Percentiles rank a stretch among this genome's conserved stretches.
These are phyloP conservation scores for Graphilbum fragrans DNA, from an alignment of 2,329 filamentous ascomycete species.

Conservation along the genomic window DNA sequence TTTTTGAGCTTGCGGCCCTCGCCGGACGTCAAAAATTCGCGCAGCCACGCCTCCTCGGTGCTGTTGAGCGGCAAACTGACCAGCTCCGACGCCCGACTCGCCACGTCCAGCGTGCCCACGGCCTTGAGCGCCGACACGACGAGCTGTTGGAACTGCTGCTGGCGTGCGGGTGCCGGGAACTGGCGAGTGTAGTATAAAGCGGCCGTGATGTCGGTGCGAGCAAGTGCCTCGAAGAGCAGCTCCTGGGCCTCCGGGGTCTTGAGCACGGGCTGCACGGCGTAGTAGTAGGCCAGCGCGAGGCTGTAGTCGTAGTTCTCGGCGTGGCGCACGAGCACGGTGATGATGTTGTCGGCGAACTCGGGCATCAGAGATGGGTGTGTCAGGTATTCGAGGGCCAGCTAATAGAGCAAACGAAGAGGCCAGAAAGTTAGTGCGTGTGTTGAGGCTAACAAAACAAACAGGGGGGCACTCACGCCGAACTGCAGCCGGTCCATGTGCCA, in stretches of 20 bases:
- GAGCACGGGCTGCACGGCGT: constrained; percentile 63
- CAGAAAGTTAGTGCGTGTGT: neutral
- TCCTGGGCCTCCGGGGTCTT: constrained; percentile 48
- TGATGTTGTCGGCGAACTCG: constrained; percentile 75
- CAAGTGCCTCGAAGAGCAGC: constrained; percentile 58
- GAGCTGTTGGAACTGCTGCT: constrained; percentile 54
- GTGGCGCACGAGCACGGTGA: constrained; percentile 53
- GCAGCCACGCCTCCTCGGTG: constrained; percentile 64
- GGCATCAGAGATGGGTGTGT: constrained; percentile 68
- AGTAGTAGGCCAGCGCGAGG: constrained; percentile 66
- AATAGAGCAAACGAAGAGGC: neutral
- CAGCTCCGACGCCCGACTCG: constrained; percentile 53
- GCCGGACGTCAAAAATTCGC: constrained; percentile 52
- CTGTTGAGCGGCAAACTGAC: constrained; percentile 60
- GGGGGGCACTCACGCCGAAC: constrained; percentile 39
- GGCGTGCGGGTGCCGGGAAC: constrained; percentile 48
- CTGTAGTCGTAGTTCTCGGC: constrained; percentile 46
- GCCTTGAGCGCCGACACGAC: constrained; percentile 42
- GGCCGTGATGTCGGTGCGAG: constrained; percentile 54
- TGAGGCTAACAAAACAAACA: neutral
- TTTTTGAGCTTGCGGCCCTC: constrained; percentile 52
- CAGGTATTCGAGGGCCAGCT: constrained; percentile 62
- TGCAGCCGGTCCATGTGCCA: constrained; percentile 68
- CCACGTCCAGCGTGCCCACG: constrained; percentile 18
- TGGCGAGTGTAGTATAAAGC: constrained; percentile 62